Evolutionary conservation across 805 yeast genomes (phyloP).

Genomic region (Pichia manshurica): DNA sequence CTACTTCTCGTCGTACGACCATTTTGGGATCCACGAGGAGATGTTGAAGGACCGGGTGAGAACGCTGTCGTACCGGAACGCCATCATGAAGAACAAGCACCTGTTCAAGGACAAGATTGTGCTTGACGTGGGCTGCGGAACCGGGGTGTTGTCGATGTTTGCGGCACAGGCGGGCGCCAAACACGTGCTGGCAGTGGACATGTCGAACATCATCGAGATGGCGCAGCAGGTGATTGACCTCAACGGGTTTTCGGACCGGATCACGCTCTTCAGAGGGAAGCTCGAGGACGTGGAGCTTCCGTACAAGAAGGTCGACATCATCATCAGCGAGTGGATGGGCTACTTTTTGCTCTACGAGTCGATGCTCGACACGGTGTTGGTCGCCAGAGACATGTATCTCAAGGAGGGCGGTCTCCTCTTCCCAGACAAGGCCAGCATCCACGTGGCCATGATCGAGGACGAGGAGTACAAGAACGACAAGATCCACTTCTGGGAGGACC

Average conservation of each 20-base stretch:
- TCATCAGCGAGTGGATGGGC: slow-evolving; percentile 99
- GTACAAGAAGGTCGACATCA: slow-evolving; percentile 84
- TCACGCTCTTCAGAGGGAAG: slow-evolving; percentile 86
- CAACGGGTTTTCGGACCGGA: slow-evolving; percentile 80
- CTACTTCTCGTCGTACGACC: slow-evolving; percentile 92
- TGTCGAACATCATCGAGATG: slow-evolving; percentile 93
- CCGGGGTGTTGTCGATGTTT: slow-evolving; percentile 96
- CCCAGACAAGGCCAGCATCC: slow-evolving; percentile 90
- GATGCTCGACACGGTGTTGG: slow-evolving; percentile 93
- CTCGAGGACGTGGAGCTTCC: slow-evolving; percentile 90
- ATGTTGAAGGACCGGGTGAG: slow-evolving; percentile 95
- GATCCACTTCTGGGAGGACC: slow-evolving; percentile 86
- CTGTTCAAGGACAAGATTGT: slow-evolving; percentile 90
- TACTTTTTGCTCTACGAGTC: slow-evolving; percentile 92
- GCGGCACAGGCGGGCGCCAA: slow-evolving; percentile 99
- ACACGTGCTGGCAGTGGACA: slow-evolving; percentile 95
- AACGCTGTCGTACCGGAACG: slow-evolving; percentile 85
- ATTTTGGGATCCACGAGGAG: slow-evolving; percentile 96
- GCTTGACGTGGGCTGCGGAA: slow-evolving; percentile 97
- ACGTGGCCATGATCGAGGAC: slow-evolving; percentile 89
- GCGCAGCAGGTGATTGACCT: slow-evolving; percentile 82
- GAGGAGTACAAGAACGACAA: slow-evolving; percentile 88
- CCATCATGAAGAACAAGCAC: slow-evolving; percentile 84
- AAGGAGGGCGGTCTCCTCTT: slow-evolving; percentile 81
- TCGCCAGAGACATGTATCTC: slow-evolving; percentile 87